Base-by-base conservation (phyloP, 1,139 yeast genomes). In the Diutina pseudorugosa region DNA sequence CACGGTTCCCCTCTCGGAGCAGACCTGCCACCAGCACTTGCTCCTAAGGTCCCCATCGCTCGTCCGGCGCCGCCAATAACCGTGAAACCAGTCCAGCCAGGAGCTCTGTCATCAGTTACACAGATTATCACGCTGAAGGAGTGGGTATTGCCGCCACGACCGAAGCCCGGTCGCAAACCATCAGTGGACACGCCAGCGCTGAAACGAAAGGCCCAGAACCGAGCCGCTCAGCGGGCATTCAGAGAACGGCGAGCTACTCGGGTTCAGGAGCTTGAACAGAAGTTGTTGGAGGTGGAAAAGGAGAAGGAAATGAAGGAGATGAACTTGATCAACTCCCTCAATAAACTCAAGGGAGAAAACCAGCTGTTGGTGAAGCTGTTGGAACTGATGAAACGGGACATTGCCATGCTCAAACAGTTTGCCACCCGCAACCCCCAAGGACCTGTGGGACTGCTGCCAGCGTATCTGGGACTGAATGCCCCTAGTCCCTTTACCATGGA, bases 151-250 rank as follows among this genome's bases (percentile, higher is more conserved):
- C 96, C 96, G 2, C 96, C 96, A 11, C 71, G 95, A 55, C 94
- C 95, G 5, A 88, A 87, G 64, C 95, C 96, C 0, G 96, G 96
- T 11, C 71, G 96, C 55, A 88, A 88, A 66, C 96, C 96, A 12
- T 78, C 90, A 55, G 80, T 79, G 3, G 86, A 80, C 57, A 80
- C 85, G 0, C 86, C 87, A 0, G 85, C 85, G 1, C 77, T 83
- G 47, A 86, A 87, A 62, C 72, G 96, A 54, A 89, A 90, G 67
- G 95, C 96, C 0, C 97, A 91, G 68, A 91, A 91, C 64, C 74
- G 98, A 55, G 96, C 95, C 25, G 98, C 98, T 2, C 98, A 90
- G 69, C 68, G 98, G 53, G 97, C 97, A 0, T 91, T 90, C 68
- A 68, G 95, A 56, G 89, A 88, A 65, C 70, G 94, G 59, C 67